A percentile compares a stretch with the other conserved stretches of the same genome.
Evolutionary conservation across 2,329 filamentous ascomycete species (phyloP).

Genomic region (Fusarium phyllophilum): DNA sequence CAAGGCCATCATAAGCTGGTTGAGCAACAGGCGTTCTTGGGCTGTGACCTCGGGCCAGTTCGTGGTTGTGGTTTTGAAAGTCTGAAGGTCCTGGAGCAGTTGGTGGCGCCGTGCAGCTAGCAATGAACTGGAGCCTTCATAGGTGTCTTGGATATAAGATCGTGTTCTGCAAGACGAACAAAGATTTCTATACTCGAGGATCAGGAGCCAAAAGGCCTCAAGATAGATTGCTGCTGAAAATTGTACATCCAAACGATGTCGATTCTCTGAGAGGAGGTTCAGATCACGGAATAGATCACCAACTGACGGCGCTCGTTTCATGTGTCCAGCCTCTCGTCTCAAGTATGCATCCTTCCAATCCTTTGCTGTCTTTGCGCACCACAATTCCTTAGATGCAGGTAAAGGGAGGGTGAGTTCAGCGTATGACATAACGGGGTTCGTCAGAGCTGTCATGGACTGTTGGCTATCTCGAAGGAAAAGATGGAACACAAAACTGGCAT

Average conservation of each 20-base stretch:
- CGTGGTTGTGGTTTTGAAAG: constrained; percentile 56
- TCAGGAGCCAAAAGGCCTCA: constrained; percentile 72
- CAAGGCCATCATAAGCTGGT: constrained; percentile 70
- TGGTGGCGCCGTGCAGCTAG: constrained; percentile 69
- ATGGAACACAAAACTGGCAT: constrained; percentile 68
- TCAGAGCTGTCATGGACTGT: constrained; percentile 73
- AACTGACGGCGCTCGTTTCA: constrained; percentile 59
- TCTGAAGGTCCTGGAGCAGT: constrained; percentile 66
- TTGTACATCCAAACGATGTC: constrained; percentile 64
- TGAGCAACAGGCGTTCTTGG: constrained; percentile 59
- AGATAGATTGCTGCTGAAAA: constrained; percentile 69
- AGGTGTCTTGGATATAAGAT: constrained; percentile 55
- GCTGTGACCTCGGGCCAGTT: constrained; percentile 57
- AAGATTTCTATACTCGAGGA: constrained; percentile 73
- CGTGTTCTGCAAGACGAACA: constrained; percentile 60
- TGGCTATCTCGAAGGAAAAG: constrained; percentile 73
- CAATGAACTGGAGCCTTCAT: constrained; percentile 56
- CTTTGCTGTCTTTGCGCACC: constrained; percentile 70
- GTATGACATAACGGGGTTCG: constrained; percentile 74
- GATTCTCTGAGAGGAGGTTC: constrained; percentile 60
- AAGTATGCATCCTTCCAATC: constrained; percentile 74
- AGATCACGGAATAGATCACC: constrained; percentile 68
- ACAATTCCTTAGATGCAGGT: constrained; percentile 69
- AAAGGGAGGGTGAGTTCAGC: constrained; percentile 74
- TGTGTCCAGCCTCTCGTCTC: constrained; percentile 50